These are phyloP conservation scores for Scalesia atractyloides DNA, from an alignment of 129 eudicot species.

Conservation along the genomic window DNA sequence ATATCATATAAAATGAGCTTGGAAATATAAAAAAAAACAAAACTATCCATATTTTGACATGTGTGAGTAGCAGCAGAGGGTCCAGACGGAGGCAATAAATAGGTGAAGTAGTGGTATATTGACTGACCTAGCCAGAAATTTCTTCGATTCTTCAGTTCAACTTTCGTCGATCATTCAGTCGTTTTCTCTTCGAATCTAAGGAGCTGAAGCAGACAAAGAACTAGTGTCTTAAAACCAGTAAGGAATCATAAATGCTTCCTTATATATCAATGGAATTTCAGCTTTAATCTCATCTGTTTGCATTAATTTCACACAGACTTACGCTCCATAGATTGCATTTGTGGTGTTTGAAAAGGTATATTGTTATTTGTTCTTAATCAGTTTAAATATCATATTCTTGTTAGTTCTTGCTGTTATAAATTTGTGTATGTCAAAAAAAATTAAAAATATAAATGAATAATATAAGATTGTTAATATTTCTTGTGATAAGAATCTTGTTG, in stretches of 20 bases:
- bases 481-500: too few relatives aligned
- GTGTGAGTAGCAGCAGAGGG: neutral
- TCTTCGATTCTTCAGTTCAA: constrained; percentile 26
- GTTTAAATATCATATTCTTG: constrained; percentile 8
- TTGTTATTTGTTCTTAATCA: constrained; percentile 6
- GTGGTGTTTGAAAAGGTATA: constrained; percentile 24
- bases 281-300: constrained; percentile 13
- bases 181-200: constrained; percentile 13
- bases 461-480: too few relatives aligned
- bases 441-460: too few relatives aligned
- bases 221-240: constrained; percentile 34
- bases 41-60: neutral
- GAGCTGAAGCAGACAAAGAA: neutral
- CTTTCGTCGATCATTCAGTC: constrained; percentile 25
- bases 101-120: neutral
- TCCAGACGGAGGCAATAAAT: neutral
- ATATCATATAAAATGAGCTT: neutral
- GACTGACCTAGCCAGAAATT: constrained; percentile 15
- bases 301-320: constrained; percentile 11
- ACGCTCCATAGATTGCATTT: constrained; percentile 9
- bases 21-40: neutral
- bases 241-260: constrained; percentile 3
- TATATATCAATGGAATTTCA: constrained; percentile 16
- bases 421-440: too few relatives aligned
- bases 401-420: neutral